Percentiles rank a stretch among this genome's conserved stretches.
Conservation (phyloP, 75 land plant genomes). For the Ceratopteris richardii region DNA sequence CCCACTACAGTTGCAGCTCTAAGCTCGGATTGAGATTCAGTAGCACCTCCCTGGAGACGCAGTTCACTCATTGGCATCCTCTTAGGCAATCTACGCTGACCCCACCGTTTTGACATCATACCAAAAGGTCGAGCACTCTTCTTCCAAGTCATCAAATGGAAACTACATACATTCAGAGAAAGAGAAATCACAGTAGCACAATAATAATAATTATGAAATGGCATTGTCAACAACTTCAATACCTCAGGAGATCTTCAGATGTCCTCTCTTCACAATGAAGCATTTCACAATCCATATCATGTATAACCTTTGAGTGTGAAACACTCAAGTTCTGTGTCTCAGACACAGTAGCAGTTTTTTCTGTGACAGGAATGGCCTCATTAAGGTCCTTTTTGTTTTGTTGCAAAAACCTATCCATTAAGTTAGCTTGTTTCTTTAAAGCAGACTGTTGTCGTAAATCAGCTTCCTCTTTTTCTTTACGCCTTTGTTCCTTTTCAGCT, state of each 20-base stretch:
- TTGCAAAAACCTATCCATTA: conserved; percentile 76
- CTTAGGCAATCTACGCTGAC: background rate
- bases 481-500: conserved; percentile 56
- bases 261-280: background rate
- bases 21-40: background rate
- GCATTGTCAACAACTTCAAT: too few relatives aligned
- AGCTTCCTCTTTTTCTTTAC: conserved; percentile 68
- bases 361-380: background rate
- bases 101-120: conserved; percentile 4
- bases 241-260: conserved; percentile 16
- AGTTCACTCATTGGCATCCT: background rate
- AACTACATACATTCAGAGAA: background rate
- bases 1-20: background rate
- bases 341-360: background rate
- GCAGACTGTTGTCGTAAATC: conserved; percentile 50
- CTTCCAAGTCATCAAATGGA: background rate
- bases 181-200: background rate
- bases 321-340: background rate
- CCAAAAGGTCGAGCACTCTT: background rate
- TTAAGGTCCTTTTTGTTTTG: conserved; percentile 20
- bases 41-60: background rate
- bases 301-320: background rate
- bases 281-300: conserved; percentile 16
- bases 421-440: conserved; percentile 69
- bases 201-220: background rate